Conservation (phyloP, 164 flowering plant species). For the Macadamia tetraphylla region DNA sequence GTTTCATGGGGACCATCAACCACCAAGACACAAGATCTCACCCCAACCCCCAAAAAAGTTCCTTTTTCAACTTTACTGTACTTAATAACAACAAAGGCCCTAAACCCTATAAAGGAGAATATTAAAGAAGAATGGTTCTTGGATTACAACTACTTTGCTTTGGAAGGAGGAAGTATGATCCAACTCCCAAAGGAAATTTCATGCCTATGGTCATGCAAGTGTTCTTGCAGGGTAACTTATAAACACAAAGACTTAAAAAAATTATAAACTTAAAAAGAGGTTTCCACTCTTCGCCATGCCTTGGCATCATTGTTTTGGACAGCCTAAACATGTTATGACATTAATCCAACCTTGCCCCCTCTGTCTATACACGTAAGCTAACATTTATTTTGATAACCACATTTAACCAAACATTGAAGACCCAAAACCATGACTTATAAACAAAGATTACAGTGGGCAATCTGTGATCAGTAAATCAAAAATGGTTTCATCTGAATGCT, state of each 20-base stretch:
- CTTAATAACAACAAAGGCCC: conserved; percentile 23
- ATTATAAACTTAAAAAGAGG: no score
- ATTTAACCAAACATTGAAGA: conserved; percentile 14
- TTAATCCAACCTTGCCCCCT: no score
- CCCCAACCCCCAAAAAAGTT: conserved; percentile 27
- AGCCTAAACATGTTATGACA: no score
- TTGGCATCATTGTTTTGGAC: no score
- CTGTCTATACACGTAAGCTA: no score
- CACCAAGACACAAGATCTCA: conserved; percentile 33
- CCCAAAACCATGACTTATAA: not conserved
- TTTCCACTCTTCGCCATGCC: no score
- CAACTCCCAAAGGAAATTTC: conserved; percentile 21
- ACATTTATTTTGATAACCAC: no score
- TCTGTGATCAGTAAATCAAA: not conserved
- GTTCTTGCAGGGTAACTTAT: conserved; percentile 19
- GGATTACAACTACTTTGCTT: conserved; percentile 28
- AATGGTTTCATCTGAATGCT: conserved; percentile 2
- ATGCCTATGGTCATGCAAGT: conserved; percentile 34
- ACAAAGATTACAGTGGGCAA: not conserved
- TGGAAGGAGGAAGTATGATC: conserved; percentile 19
- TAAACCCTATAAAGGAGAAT: conserved; percentile 30
- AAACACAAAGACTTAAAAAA: no score
- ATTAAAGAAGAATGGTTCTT: conserved; percentile 28
- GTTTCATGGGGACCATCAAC: conserved; percentile 50
- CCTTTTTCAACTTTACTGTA: conserved; percentile 13